Evolutionary conservation across 225 moss, liverwort and hornwort genomes (phyloP), one percentile per base, ranked within the genome.

Genomic region (Neckera pumila): DNA sequence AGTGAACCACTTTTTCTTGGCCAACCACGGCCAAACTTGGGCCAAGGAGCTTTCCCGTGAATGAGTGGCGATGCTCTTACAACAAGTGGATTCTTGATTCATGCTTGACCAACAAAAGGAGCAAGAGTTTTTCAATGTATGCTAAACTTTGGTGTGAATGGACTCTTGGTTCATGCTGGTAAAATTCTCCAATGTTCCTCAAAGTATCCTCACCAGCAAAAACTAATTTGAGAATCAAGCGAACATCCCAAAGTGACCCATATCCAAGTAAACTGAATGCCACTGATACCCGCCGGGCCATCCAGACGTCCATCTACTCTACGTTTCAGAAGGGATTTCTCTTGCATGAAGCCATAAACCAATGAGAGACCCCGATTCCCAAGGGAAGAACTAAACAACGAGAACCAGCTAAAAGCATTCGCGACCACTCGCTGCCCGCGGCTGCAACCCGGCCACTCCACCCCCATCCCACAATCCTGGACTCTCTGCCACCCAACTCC

Each of bases 401-500:
- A 34, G 86, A 56, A 42, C 67, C 34, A 45, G 43, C 28, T 19
- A 6, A 82, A 82, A 42, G 90, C 80, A 73, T 42, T 40, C 43
- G 79, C 54, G 84, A 75, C 92, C 90, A 88, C 85, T 82, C 82
- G 49, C 72, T 86, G 77, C 49, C 79, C 45, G 49, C 71, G 81
- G 72, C 72, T 77, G 56, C 79, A 79, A 17, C 74, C 75, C 53
- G 53, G 53, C 53, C 81, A 81, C 83, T 53, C 87, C 56, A 88
- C 54, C 88, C 88, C 76, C 86, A 88, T 92, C 92, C 88, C 84
- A 88, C 86, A 80, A 88, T 90, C 87, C 90, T 84, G 84, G 88
- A 69, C 88, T 66, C 84, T 54, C 81, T 38, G 79, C 88, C 90
- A 90, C 92, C 59, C 42, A 28, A 59, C 19, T 80, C 80, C 87